A percentile compares a stretch with the other conserved stretches of the same genome.
Evolutionary conservation across 2,329 filamentous ascomycete genomes (phyloP).

Genomic region (Penicillium sp.): DNA sequence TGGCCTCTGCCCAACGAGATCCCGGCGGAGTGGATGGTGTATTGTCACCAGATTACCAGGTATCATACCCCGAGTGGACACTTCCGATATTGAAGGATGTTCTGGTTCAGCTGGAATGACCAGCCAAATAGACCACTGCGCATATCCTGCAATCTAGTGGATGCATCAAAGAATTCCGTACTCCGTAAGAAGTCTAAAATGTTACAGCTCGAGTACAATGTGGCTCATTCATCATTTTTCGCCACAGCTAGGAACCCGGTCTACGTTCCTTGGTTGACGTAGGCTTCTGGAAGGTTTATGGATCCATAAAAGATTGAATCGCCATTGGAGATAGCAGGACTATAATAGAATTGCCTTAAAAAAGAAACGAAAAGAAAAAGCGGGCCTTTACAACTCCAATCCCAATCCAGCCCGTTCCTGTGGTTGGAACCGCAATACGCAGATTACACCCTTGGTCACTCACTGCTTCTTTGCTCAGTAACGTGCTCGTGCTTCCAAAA

Average conservation of each 20-base stretch:
- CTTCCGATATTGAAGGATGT: not conserved
- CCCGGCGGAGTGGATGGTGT: not conserved
- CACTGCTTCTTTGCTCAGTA: not conserved
- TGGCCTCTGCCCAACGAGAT: slow-evolving; percentile 8
- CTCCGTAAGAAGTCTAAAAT: not conserved
- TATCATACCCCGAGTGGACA: not conserved
- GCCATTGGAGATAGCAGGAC: not conserved
- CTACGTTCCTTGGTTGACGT: not conserved
- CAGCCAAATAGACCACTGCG: not conserved
- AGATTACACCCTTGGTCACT: slow-evolving; percentile 6
- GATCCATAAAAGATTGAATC: not conserved
- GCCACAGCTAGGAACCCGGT: slow-evolving; percentile 7
- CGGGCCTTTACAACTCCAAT: slow-evolving; percentile 2
- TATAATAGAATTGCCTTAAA: not conserved
- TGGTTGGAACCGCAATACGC: slow-evolving; percentile 22
- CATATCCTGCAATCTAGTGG: too few species aligned
- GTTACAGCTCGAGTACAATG: not conserved
- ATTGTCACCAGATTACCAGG: not conserved
- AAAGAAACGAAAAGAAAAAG: slow-evolving; percentile 6
- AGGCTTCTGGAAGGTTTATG: slow-evolving; percentile 1
- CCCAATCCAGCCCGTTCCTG: slow-evolving; percentile 11
- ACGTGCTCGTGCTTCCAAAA: not conserved
- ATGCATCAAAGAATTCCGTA: not conserved
- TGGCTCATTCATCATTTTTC: not conserved
- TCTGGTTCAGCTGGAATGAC: not conserved